phyloP scores from a whole-genome alignment of 352 stramenopile species.

The Phytophthora fragariaefolia region DNA sequence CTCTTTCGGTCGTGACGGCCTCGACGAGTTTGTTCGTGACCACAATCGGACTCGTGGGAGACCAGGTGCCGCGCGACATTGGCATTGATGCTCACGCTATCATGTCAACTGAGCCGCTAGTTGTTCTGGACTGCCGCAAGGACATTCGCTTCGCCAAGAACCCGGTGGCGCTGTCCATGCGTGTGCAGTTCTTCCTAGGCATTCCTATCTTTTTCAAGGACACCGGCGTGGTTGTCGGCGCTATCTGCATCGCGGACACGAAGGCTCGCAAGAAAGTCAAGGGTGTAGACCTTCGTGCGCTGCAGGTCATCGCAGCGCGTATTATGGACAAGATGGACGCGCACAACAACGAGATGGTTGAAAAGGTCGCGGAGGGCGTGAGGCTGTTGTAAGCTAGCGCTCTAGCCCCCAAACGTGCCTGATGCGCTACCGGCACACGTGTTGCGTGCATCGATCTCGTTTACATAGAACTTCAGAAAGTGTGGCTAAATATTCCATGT shows the following conservation, averaged over 20 bases:
- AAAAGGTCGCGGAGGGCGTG: slow-evolving; percentile 40
- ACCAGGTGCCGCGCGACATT: slow-evolving; percentile 82
- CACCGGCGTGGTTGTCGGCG: slow-evolving; percentile 67
- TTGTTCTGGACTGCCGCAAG: slow-evolving; percentile 77
- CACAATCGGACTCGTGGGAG: slow-evolving; percentile 71
- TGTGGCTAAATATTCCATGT: slow-evolving; percentile 46
- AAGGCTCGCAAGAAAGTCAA: slow-evolving; percentile 68
- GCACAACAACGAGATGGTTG: slow-evolving; percentile 41
- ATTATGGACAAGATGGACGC: slow-evolving; percentile 82
- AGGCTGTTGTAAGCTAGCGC: slow-evolving; percentile 41
- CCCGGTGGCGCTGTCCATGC: slow-evolving; percentile 69
- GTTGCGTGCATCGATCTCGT: slow-evolving; percentile 23
- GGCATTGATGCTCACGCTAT: slow-evolving; percentile 77
- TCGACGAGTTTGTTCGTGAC: slow-evolving; percentile 81
- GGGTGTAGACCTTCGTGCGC: slow-evolving; percentile 66
- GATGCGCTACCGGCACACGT: slow-evolving; percentile 3
- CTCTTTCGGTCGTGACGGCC: slow-evolving; percentile 72
- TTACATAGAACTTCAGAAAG: slow-evolving; percentile 38
- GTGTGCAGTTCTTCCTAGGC: slow-evolving; percentile 83
- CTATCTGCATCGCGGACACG: slow-evolving; percentile 75
- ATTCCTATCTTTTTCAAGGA: slow-evolving; percentile 77
- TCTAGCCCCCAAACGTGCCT: slow-evolving; percentile 14
- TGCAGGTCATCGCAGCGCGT: slow-evolving; percentile 70
- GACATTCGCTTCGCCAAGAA: slow-evolving; percentile 84
- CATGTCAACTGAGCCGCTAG: slow-evolving; percentile 74